Evolutionary conservation across 2,329 filamentous ascomycete genomes (phyloP).

Genomic region (Graphilbum ipis-grandicollis): DNA sequence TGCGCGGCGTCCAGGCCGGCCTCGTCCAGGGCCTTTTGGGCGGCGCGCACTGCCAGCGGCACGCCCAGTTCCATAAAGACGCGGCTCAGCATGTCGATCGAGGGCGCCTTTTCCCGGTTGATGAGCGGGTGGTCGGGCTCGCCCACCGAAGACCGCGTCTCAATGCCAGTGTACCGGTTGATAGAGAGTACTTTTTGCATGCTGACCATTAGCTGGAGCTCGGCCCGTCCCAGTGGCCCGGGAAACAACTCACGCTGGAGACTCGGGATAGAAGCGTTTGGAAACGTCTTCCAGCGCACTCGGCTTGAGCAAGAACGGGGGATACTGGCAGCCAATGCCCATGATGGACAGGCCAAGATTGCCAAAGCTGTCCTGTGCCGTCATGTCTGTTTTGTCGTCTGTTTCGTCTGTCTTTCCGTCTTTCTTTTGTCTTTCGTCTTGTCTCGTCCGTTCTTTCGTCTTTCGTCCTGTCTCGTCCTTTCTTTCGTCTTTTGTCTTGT

Average conservation of each 20-base stretch:
- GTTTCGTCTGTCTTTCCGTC: neutral
- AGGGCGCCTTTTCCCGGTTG: conserved; percentile 34
- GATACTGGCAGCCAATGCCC: conserved; percentile 42
- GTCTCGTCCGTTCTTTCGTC: no score
- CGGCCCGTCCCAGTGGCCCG: no score
- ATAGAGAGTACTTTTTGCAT: conserved; percentile 47
- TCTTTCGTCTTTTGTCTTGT: no score
- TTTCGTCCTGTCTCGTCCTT: no score
- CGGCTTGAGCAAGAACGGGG: conserved; percentile 33
- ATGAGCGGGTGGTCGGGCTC: conserved; percentile 42
- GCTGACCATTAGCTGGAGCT: conserved; percentile 16
- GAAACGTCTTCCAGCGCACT: conserved; percentile 33
- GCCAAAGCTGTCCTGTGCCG: conserved; percentile 22
- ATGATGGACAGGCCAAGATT: conserved; percentile 43
- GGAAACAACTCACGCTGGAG: conserved; percentile 27
- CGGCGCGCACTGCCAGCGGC: conserved; percentile 36
- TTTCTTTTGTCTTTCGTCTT: neutral
- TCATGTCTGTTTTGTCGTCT: no score
- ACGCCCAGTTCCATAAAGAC: conserved; percentile 40
- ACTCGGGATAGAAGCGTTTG: conserved; percentile 39
- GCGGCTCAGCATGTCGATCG: conserved; percentile 35
- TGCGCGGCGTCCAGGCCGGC: conserved; percentile 28
- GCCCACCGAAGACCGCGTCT: conserved; percentile 43
- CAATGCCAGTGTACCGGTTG: conserved; percentile 48
- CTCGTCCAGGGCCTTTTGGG: conserved; percentile 36